Evolutionary conservation across 176 grass and related monocot genomes (phyloP), one percentile per base, ranked within the genome.

Genomic region (Carex pumila): DNA sequence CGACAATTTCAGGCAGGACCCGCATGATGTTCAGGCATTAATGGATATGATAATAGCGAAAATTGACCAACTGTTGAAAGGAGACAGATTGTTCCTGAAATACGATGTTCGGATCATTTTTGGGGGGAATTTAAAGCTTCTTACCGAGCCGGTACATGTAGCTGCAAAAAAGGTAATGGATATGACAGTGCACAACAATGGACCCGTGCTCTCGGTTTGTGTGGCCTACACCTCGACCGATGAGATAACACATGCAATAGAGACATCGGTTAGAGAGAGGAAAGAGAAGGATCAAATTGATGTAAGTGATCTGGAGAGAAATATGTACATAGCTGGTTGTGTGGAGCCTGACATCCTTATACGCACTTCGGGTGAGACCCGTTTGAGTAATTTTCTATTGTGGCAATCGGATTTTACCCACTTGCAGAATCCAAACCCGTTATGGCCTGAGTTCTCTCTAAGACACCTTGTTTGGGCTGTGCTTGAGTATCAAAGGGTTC

Each of bases 1-100:
- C 18, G 94, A 97, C 41, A 97, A 94, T 59, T 97, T 97, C 19
- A 94, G 82, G 31, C 79, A 92, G 14, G 89, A 89, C 29, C 89
- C 92, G 6, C 84, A 37, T 12, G 92, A 94, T 39, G 94, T 94
- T 15, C 71, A 85, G 10, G 21, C 83, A n/a, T 89, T 97, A 79
- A 94, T 94, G 94, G 83, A 91, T 71, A 71, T 94, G 17, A 91
- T 97, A 92, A 88, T 89, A 69, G 92, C 94, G 61, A 97, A 97
- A 65, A 97, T 97, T 54, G 90, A 90, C 0, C 84, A 94, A 36
- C 60, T 97, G 4, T 15, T 97, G 7, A 84, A 92, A 8, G 88
- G 91, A 61, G 81, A 43, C 30, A 89, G 66, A 53, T 47, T 97
- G 34, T 85, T 94, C 60, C 82, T 92, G 75, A 97, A 88, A 87